A percentile compares a stretch with the other conserved stretches of the same genome.
Evolutionary conservation across 352 stramenopile genomes (phyloP).

Genomic region (Pythium sp.): DNA sequence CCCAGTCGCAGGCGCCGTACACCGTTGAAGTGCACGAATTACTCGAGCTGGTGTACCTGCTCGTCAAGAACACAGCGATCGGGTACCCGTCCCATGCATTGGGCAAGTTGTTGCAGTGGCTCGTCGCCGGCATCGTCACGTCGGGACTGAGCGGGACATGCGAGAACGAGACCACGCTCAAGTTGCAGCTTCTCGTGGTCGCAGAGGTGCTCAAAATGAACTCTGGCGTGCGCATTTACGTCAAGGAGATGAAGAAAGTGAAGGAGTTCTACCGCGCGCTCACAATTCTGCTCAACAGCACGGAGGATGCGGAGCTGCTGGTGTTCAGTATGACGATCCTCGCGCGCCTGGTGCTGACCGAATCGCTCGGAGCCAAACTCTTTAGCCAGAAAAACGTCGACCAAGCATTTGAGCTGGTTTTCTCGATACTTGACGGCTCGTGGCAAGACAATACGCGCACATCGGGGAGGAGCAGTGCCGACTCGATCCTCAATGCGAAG

Average conservation of each 20-base stretch:
- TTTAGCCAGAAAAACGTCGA: slow-evolving; percentile 83
- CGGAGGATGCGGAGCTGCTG: slow-evolving; percentile 66
- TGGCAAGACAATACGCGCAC: slow-evolving; percentile 30
- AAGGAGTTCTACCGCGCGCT: slow-evolving; percentile 82
- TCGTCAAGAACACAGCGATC: slow-evolving; percentile 46
- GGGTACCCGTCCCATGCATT: slow-evolving; percentile 72
- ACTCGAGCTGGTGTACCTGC: slow-evolving; percentile 64
- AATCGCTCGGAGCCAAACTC: slow-evolving; percentile 74
- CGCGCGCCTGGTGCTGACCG: slow-evolving; percentile 62
- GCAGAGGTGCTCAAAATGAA: slow-evolving; percentile 68
- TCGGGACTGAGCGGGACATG: slow-evolving; percentile 38
- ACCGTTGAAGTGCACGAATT: slow-evolving; percentile 18
- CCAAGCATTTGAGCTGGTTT: slow-evolving; percentile 67
- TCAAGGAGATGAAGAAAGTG: slow-evolving; percentile 74
- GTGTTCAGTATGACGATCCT: slow-evolving; percentile 81
- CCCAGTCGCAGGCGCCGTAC: slow-evolving; percentile 25
- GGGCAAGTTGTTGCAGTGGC: slow-evolving; percentile 66
- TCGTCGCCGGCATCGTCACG: slow-evolving; percentile 43
- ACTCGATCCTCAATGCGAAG: slow-evolving; percentile 34
- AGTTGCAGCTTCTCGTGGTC: slow-evolving; percentile 66
- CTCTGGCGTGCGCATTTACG: slow-evolving; percentile 70
- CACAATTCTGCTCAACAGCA: slow-evolving; percentile 80
- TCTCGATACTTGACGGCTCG: slow-evolving; percentile 66
- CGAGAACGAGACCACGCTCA: slow-evolving; percentile 50
- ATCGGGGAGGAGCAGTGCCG: background rate